These are phyloP conservation scores for Scopulariopsis brevicaulis DNA, from an alignment of 2,329 filamentous ascomycete genomes.

Conservation along the genomic window DNA sequence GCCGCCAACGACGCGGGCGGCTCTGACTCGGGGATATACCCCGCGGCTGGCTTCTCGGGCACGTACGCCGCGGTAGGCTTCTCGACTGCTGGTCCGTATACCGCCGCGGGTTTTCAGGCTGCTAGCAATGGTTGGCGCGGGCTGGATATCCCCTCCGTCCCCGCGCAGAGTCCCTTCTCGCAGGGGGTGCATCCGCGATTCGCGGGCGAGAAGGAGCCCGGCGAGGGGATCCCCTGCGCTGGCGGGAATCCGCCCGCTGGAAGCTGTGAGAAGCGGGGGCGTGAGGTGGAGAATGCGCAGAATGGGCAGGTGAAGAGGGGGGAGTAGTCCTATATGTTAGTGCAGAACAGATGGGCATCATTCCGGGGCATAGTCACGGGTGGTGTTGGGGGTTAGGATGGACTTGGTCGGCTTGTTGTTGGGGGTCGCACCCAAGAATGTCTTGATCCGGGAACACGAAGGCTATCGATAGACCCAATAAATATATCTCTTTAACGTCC, in stretches of 20 bases:
- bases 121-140: neutral
- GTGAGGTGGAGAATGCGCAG: neutral
- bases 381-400: neutral
- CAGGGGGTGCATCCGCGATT: slow-evolving; percentile 1
- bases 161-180: neutral
- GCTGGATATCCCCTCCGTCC: neutral
- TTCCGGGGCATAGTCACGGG: neutral
- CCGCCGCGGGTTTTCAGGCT: neutral
- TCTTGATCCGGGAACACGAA: neutral
- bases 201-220: neutral
- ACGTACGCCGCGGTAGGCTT: neutral
- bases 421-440: neutral
- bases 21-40: neutral
- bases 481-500: no score
- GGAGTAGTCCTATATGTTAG: neutral
- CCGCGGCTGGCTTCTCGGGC: neutral
- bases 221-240: neutral
- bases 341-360: neutral
- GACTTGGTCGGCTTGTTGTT: neutral
- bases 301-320: neutral
- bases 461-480: no score
- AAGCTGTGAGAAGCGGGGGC: neutral
- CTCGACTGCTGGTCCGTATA: neutral
- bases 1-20: neutral
- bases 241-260: neutral